Base-by-base conservation (phyloP, 2,329 filamentous ascomycete genomes). In the Parastagonospora avenae region DNA sequence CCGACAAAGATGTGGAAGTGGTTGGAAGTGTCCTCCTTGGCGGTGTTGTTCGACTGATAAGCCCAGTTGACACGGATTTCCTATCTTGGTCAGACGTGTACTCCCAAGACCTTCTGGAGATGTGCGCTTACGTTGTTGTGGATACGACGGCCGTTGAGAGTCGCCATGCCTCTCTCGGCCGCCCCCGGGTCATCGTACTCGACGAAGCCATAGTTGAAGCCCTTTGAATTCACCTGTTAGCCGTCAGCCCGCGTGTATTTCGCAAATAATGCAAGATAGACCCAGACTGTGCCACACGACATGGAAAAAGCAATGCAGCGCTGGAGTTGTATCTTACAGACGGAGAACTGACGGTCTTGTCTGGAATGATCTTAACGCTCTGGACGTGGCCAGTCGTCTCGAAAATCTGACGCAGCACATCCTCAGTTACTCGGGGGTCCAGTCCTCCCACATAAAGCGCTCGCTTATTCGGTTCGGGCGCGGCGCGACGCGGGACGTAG, bases 51-150 rank as follows among this genome's bases (percentile, higher is more conserved):
- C 62, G 93, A 94, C 80, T 99, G 94, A 70, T 99, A 99, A 16
- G 94, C 94, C 94, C 94, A 99, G 81, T 99, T 99, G 68, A 99
- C 94, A 48, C 92, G 91, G 58, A 99, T 99, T 82, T 99, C 94
- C 91, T 96, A 51, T 46, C 15, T 32, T 8, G 45, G 62, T 75
- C 46, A 74, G 68, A 50, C 58, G 32, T 33, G 16, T 30, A n/a
- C 11, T 8, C n/a, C 24, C 14, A 8, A 11, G 14, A 31, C 8
- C 19, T 42, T 10, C 19, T 42, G 12, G 16, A 36, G 52, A 47
- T 43, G 43, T 16, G 42, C 33, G 75, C 88, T 75, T 86, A 96
- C 92, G 73, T 91, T 90, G 77, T 97, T 92, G 75, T 99, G 93
- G 59, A 99, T 92, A 60, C 93, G 86, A 63, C 94, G 89, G 48